Percentiles rank a stretch among this genome's conserved stretches.
Evolutionary conservation across 441 rosid species (phyloP).

Genomic region (Biscutella auriculata): DNA sequence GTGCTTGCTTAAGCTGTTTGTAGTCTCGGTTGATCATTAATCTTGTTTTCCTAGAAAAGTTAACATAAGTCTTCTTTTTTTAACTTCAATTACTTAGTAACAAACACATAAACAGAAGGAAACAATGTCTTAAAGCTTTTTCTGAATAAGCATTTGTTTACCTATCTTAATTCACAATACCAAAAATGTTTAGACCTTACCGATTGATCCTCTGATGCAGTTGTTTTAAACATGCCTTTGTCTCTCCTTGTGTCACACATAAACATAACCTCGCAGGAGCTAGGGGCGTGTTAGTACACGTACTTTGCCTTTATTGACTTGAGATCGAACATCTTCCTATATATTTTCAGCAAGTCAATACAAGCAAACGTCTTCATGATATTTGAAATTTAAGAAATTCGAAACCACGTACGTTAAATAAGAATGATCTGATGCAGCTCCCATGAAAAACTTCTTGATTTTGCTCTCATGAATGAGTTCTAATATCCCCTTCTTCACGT

Average conservation of each 20-base stretch:
- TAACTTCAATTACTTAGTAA: neutral
- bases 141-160: neutral
- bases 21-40: constrained; percentile 20
- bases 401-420: constrained; percentile 49
- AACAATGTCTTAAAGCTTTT: neutral
- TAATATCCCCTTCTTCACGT: constrained; percentile 62
- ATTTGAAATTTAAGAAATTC: neutral
- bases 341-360: constrained; percentile 9
- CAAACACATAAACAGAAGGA: neutral
- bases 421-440: constrained; percentile 76
- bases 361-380: neutral
- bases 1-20: constrained; percentile 39
- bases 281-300: constrained; percentile 32
- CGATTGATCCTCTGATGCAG: constrained; percentile 21
- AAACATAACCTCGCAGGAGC: constrained; percentile 43
- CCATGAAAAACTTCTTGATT: constrained; percentile 79
- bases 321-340: constrained; percentile 43
- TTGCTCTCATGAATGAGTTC: constrained; percentile 47
- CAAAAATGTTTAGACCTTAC: constrained; percentile 14
- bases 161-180: neutral
- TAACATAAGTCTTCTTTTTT: neutral
- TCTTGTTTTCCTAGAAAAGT: constrained; percentile 28
- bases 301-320: constrained; percentile 47
- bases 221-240: constrained; percentile 21
- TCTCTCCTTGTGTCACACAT: constrained; percentile 33